Conservation (phyloP, 2,329 filamentous ascomycete species). For the Colletotrichum sp. region DNA sequence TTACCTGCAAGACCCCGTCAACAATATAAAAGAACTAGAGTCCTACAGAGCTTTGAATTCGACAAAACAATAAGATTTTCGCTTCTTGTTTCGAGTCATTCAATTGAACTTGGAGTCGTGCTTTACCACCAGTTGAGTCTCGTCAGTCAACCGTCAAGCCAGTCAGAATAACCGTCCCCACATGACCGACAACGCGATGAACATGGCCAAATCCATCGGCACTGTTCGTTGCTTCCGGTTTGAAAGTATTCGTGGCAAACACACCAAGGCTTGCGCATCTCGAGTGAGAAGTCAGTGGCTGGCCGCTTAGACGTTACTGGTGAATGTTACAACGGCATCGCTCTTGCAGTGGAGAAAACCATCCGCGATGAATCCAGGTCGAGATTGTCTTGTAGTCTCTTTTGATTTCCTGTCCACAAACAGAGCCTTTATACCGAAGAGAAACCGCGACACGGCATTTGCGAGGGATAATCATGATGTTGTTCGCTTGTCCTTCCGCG, state of each 20-base stretch:
- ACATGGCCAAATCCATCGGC: too few relatives aligned
- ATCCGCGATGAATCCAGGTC: too few relatives aligned
- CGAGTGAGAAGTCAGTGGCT: not conserved
- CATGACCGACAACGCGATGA: not conserved
- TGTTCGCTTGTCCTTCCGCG: not conserved
- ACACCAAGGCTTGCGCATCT: not conserved
- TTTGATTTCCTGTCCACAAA: not conserved
- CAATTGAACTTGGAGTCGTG: too few relatives aligned
- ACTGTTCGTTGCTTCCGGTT: not conserved
- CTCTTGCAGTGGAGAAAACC: not conserved
- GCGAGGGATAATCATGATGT: not conserved
- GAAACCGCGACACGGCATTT: not conserved
- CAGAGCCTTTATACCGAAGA: not conserved
- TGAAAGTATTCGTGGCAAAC: not conserved
- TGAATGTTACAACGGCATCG: rapidly evolving
- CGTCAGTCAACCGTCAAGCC: not conserved
- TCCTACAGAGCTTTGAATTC: too few relatives aligned
- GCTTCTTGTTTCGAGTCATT: too few relatives aligned
- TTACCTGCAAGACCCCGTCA: too few relatives aligned
- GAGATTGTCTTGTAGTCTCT: not conserved
- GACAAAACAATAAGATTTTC: too few relatives aligned
- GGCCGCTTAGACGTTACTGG: rapidly evolving
- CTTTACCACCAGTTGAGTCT: not conserved
- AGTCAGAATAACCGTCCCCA: rapidly evolving
- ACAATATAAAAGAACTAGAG: too few relatives aligned